Evolutionary conservation across 345 rosid genomes (phyloP).

Genomic region (Populus nigra): DNA sequence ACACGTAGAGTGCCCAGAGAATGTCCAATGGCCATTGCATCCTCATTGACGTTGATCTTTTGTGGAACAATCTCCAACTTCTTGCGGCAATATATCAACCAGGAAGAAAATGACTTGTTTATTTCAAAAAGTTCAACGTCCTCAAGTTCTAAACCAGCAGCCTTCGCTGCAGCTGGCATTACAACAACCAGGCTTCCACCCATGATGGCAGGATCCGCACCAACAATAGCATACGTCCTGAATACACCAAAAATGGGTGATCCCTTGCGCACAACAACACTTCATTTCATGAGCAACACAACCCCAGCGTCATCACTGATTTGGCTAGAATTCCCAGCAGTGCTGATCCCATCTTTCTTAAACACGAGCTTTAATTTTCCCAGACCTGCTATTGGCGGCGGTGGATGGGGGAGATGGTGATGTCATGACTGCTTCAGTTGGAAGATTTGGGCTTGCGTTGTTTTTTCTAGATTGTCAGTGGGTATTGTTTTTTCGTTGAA

Average conservation of each 20-base stretch:
- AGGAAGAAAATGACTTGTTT: slow-evolving; percentile 99
- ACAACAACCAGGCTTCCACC: slow-evolving; percentile 93
- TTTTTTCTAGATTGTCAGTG: too few species aligned
- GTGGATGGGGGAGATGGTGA: slow-evolving; percentile 19
- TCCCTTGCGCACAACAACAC: slow-evolving; percentile 68
- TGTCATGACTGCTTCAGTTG: too few species aligned
- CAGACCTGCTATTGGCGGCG: slow-evolving; percentile 58
- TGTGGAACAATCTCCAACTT: slow-evolving; percentile 81
- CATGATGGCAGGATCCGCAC: slow-evolving; percentile 96
- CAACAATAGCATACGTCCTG: slow-evolving; percentile 91
- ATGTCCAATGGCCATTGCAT: slow-evolving; percentile 92
- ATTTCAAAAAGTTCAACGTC: slow-evolving; percentile 98
- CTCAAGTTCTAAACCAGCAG: slow-evolving; percentile 85
- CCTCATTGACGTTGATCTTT: slow-evolving; percentile 93
- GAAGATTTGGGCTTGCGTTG: too few species aligned
- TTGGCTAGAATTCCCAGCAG: slow-evolving; percentile 98
- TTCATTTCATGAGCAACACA: slow-evolving; percentile 89
- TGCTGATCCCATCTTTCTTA: slow-evolving; percentile 82
- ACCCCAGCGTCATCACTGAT: slow-evolving; percentile 93
- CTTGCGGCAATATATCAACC: slow-evolving; percentile 82
- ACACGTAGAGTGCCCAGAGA: slow-evolving; percentile 56
- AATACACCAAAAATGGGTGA: slow-evolving; percentile 85
- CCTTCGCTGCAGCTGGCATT: slow-evolving; percentile 90
- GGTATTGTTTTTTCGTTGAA: too few species aligned
- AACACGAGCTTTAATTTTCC: slow-evolving; percentile 73